Evolutionary conservation across 2,329 filamentous ascomycete species (phyloP), one percentile per base, ranked within the genome.

Genomic region (Myriosclerotinia duriaeana): DNA sequence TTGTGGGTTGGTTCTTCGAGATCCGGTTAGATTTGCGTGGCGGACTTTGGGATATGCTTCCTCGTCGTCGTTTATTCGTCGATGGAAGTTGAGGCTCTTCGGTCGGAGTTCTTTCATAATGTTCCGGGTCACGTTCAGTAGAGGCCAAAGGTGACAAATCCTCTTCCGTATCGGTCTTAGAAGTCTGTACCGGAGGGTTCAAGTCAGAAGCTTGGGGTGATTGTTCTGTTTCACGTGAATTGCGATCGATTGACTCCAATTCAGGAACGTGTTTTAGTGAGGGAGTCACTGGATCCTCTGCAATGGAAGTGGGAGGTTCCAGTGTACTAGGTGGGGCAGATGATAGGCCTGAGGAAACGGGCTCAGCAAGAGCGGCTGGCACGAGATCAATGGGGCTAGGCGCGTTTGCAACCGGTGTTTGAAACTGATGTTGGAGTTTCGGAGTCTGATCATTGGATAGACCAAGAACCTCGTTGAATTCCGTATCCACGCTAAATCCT

Each of bases 401-500:
- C 14, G 30, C 40, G 48, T 36, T 34, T 12, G 17, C 52, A 22
- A 54, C 26, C 48, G 60, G 22, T 17, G n/a, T 3, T 7, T 59
- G n/a, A 26, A 54, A 34, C 4, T 54, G 36, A 38, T n/a, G 60
- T 30, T 54, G 66, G 30, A 9, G 46, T 26, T 50, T 62, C 20
- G n/a, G 46, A 62, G n/a, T 50, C 9, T 61, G 30, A 7, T 38
- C 12, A 26, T 15, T 17, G n/a, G 64, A 36, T 22, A 62, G 26
- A 62, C 64, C 64, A 48, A 73, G 67, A 14, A 61, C 59, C 36
- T 62, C 67, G 7, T 73, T 68, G 59, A 73, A 75, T 11, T 71
- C 72, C 7, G 54, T 48, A 67, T 77, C 74, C 67, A 73, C 71
- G 6, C 70, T 73, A n/a, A 76, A 72, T 3, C 71, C 72, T 36